Evolutionary conservation across 2,329 filamentous ascomycete genomes (phyloP).

Genomic region (Neonectria coccinea): DNA sequence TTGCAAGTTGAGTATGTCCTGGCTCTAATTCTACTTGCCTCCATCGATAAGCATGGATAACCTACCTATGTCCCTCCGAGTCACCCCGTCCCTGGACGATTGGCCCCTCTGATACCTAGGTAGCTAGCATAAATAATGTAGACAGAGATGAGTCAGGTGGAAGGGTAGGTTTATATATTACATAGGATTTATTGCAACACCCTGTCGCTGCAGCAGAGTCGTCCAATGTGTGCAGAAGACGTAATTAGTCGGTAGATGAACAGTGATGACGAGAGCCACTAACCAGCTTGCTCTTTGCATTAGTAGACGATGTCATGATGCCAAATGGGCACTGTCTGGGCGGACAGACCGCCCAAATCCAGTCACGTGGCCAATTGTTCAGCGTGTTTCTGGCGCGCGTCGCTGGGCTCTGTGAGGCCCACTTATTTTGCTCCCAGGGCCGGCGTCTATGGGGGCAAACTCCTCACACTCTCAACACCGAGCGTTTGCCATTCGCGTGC

Average conservation of each 20-base stretch:
- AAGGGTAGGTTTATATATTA: not conserved
- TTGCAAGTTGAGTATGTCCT: conserved; percentile 34
- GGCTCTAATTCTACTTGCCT: conserved; percentile 30
- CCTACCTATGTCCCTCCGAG: conserved; percentile 3
- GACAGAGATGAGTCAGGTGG: not conserved
- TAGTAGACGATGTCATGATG: not conserved
- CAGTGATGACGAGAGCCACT: not conserved
- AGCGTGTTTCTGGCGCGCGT: conserved; percentile 32
- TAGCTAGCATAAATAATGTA: conserved; percentile 1
- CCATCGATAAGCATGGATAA: conserved; percentile 17
- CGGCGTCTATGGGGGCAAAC: conserved; percentile 40
- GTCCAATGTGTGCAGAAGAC: not conserved
- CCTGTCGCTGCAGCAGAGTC: too few species aligned
- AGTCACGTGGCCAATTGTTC: conserved; percentile 27
- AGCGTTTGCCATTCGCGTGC: conserved; percentile 34
- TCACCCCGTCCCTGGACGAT: not conserved
- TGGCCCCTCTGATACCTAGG: not conserved
- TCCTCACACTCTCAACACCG: conserved; percentile 38
- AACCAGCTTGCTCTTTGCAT: not conserved
- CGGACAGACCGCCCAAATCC: not conserved
- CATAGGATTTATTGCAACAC: not conserved
- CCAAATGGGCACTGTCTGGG: not conserved
- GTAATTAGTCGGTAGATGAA: not conserved
- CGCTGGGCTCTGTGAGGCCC: conserved; percentile 31
- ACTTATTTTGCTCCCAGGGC: conserved; percentile 38